Percentiles rank a stretch among this genome's conserved stretches.
Evolutionary conservation across 805 yeast species (phyloP).

Genomic region (Candida dajiaensis): DNA sequence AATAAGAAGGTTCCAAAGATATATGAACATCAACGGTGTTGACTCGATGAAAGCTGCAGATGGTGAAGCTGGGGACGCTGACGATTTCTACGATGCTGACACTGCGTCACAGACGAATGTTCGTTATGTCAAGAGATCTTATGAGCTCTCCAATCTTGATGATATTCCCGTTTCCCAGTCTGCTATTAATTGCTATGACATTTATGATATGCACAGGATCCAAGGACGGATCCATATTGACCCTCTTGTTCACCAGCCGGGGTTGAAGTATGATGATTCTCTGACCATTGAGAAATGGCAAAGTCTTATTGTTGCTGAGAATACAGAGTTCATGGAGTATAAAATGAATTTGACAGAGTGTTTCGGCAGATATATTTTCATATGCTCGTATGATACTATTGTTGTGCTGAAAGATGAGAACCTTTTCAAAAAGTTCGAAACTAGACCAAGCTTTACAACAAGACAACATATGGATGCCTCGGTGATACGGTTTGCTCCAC

Average conservation of each 20-base stretch:
- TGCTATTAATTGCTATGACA: constrained; percentile 7
- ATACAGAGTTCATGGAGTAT: constrained; percentile 3
- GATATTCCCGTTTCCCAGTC: constrained; percentile 7
- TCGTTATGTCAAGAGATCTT: constrained; percentile 5
- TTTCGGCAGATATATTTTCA: constrained; percentile 6
- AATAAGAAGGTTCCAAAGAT: constrained; percentile 9
- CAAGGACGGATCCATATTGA: constrained; percentile 2
- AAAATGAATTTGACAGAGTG: constrained; percentile 19
- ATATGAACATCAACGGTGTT: constrained; percentile 9
- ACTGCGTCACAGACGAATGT: constrained; percentile 1
- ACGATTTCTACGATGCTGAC: constrained; percentile 12
- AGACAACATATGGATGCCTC: constrained; percentile 34
- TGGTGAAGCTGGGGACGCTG: constrained; percentile 12
- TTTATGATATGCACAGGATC: constrained; percentile 14
- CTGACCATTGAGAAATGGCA: constrained; percentile 3
- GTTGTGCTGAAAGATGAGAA: constrained; percentile 8
- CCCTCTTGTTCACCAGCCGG: constrained; percentile 1
- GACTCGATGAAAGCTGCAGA: constrained; percentile 5
- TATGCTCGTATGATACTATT: constrained; percentile 10
- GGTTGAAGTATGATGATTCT: constrained; percentile 13
- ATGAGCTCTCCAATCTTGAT: constrained; percentile 4
- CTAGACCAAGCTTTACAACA: constrained; percentile 14
- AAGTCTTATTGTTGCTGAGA: background rate
- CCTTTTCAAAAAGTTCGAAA: constrained; percentile 1
- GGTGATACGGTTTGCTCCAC: constrained; percentile 51